Conservation (phyloP, 345 rosid species). For the Aquilaria sinensis region DNA sequence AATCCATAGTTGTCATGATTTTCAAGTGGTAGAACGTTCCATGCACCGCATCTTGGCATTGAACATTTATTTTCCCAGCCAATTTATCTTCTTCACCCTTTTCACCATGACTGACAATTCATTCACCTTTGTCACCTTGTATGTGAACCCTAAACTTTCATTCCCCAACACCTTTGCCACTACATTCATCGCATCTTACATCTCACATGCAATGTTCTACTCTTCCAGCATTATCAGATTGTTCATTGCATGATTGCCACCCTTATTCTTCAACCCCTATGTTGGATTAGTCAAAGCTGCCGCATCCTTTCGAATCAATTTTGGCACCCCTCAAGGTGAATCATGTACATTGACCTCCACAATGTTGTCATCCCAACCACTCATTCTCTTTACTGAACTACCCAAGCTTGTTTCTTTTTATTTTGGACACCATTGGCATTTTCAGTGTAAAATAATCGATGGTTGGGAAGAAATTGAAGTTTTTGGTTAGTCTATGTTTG, state of each 20-base stretch:
- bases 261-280: slow-evolving; percentile 28
- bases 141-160: slow-evolving; percentile 76
- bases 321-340: slow-evolving; percentile 16
- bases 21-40: slow-evolving; percentile 51
- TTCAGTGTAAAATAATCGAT: too few species aligned
- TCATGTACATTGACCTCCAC: slow-evolving; percentile 32
- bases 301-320: slow-evolving; percentile 19
- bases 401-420: too few species aligned
- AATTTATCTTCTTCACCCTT: slow-evolving; percentile 67
- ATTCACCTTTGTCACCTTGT: slow-evolving; percentile 59
- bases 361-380: slow-evolving; percentile 17
- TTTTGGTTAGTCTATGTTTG: too few species aligned
- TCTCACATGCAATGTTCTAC: slow-evolving; percentile 50
- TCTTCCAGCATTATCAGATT: slow-evolving; percentile 49
- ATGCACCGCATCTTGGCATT: slow-evolving; percentile 62
- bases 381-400: slow-evolving; percentile 43
- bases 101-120: slow-evolving; percentile 73
- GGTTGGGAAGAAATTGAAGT: too few species aligned
- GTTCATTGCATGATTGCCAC: slow-evolving; percentile 17
- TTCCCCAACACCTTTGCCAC: slow-evolving; percentile 82
- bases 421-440: too few species aligned
- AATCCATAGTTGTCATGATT: slow-evolving; percentile 25
- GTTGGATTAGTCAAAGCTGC: slow-evolving; percentile 17
- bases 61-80: slow-evolving; percentile 38
- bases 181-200: slow-evolving; percentile 75